These are phyloP conservation scores for Solanum hybrid DNA, from an alignment of 305 asterid genomes.

Conservation along the genomic window DNA sequence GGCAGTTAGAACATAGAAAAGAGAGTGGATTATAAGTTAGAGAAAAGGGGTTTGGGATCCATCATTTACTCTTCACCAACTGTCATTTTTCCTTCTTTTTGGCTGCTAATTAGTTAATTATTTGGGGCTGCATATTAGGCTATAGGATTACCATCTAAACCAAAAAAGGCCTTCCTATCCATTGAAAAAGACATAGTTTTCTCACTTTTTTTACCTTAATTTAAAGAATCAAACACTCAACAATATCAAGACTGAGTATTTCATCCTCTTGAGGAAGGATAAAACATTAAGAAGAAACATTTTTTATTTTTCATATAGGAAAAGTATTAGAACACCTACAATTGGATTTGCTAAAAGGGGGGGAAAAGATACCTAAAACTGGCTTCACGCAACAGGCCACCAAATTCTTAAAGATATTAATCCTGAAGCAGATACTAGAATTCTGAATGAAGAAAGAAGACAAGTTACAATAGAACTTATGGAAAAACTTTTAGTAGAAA, in stretches of 20 bases:
- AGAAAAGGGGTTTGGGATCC: neutral
- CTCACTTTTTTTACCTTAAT: neutral
- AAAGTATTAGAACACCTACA: slow-evolving; percentile 1
- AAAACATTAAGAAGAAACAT: neutral
- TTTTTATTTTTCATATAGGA: neutral
- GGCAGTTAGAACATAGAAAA: neutral
- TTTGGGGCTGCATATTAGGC: neutral
- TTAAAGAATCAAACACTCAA: neutral
- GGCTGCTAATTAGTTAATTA: neutral
- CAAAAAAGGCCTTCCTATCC: neutral
- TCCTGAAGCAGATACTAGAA: slow-evolving; percentile 7
- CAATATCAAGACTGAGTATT: neutral
- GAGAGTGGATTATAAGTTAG: too few relatives aligned
- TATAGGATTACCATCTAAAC: neutral
- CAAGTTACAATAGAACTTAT: neutral
- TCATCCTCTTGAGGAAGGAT: neutral
- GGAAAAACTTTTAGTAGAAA: neutral
- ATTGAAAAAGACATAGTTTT: neutral
- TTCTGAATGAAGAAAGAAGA: slow-evolving; percentile 9
- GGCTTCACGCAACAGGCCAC: slow-evolving; percentile 13
- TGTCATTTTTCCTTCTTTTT: neutral
- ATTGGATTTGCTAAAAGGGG: slow-evolving; percentile 6
- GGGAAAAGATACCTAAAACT: slow-evolving; percentile 8
- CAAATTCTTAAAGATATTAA: slow-evolving; percentile 9
- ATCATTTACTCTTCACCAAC: neutral